These are phyloP conservation scores for Epichloe typhina DNA, from an alignment of 2,329 filamentous ascomycete genomes.

Conservation along the genomic window DNA sequence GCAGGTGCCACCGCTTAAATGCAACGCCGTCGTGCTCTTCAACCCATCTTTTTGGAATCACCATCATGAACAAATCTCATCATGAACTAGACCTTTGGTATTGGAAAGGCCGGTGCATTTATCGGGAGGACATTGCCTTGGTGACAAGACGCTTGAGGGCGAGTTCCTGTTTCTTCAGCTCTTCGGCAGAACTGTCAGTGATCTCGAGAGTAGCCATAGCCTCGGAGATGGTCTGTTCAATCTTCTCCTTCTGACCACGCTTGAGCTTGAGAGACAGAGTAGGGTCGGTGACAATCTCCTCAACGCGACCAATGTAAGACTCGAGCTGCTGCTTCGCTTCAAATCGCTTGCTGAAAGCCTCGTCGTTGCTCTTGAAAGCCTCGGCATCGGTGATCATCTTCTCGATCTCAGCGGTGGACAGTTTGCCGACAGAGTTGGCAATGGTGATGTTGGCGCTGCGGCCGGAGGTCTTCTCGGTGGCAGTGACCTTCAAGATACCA, in stretches of 20 bases:
- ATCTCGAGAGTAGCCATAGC: slow-evolving; percentile 97
- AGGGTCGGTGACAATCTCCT: slow-evolving; percentile 97
- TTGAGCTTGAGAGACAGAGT: slow-evolving; percentile 94
- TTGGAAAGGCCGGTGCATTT: slow-evolving; percentile 25
- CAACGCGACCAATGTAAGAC: slow-evolving; percentile 95
- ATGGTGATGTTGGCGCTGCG: slow-evolving; percentile 99
- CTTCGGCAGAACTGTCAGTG: slow-evolving; percentile 79
- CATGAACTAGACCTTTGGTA: not conserved
- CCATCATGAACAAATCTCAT: not conserved
- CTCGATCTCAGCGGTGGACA: slow-evolving; percentile 88
- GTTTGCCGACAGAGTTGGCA: slow-evolving; percentile 98
- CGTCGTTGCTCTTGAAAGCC: slow-evolving; percentile 97
- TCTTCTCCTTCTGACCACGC: slow-evolving; percentile 99
- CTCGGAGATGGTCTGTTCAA: slow-evolving; percentile 90
- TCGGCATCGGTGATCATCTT: slow-evolving; percentile 94
- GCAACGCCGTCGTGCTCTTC: slow-evolving; percentile 5
- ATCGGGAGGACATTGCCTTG: slow-evolving; percentile 93
- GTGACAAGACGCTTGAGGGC: slow-evolving; percentile 95
- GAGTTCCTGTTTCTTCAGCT: slow-evolving; percentile 99
- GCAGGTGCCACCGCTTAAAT: slow-evolving; percentile 4
- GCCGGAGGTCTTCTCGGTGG: slow-evolving; percentile 96
- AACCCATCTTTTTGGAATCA: slow-evolving; percentile 3
- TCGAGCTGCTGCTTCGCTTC: slow-evolving; percentile 98
- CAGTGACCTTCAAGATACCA: slow-evolving; percentile 98
- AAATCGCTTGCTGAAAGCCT: slow-evolving; percentile 98